A percentile compares a stretch with the other conserved stretches of the same genome.
Evolutionary conservation across 1,139 yeast genomes (phyloP).

Genomic region (Pichia inconspicua): DNA sequence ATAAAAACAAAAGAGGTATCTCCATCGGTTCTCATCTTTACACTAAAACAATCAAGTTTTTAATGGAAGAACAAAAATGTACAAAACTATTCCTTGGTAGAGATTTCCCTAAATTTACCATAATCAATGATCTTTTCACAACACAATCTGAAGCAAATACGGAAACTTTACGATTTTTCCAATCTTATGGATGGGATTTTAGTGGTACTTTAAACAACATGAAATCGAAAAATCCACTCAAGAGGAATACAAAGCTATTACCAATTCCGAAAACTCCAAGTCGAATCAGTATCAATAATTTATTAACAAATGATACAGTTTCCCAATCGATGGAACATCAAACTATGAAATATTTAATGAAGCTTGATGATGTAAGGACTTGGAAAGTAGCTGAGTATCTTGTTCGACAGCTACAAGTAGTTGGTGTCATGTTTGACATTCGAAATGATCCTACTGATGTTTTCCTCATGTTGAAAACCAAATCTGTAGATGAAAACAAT

Average conservation of each 20-base stretch:
- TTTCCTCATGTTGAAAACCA: constrained; percentile 24
- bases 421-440: constrained; percentile 53
- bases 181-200: constrained; percentile 32
- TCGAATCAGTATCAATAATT: constrained; percentile 4
- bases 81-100: constrained; percentile 39
- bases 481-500: not conserved
- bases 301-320: not conserved
- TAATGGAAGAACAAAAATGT: constrained; percentile 40
- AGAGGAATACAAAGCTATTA: not conserved
- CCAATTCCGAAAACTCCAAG: not conserved
- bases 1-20: constrained; percentile 48
- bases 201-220: constrained; percentile 1
- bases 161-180: constrained; percentile 6
- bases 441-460: constrained; percentile 39
- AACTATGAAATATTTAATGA: constrained; percentile 32
- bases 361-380: constrained; percentile 30
- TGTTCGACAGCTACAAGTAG: constrained; percentile 49
- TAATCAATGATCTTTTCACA: constrained; percentile 37
- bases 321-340: not conserved
- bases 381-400: constrained; percentile 55
- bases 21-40: constrained; percentile 54
- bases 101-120: constrained; percentile 35
- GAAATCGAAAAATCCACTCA: not conserved
- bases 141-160: constrained; percentile 8
- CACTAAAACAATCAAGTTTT: constrained; percentile 46